Conservation (phyloP, 495 filamentous ascomycete species). For the Daldinia decipiens region DNA sequence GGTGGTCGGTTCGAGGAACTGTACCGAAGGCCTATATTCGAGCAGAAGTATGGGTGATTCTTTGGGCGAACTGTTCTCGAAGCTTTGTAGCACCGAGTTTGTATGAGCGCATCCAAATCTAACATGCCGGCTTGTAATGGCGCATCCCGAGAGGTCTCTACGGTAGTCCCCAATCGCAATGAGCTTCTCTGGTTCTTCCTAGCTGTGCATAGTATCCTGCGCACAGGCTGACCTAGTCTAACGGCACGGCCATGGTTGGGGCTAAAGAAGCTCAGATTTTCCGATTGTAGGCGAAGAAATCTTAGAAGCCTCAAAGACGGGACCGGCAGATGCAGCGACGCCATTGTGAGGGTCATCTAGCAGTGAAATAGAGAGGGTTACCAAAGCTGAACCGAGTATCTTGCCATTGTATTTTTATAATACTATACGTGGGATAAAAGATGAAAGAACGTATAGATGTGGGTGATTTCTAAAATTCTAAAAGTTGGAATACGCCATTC, state of each 20-base stretch:
- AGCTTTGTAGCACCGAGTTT: slow-evolving; percentile 26
- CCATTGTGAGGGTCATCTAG: slow-evolving; percentile 30
- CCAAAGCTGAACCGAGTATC: slow-evolving; percentile 27
- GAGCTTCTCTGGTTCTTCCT: slow-evolving; percentile 34
- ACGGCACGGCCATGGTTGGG: slow-evolving; percentile 51
- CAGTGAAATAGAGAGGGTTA: slow-evolving; percentile 1
- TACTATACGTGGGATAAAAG: not conserved
- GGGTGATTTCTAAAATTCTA: not conserved
- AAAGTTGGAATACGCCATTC: not conserved
- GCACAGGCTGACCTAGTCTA: slow-evolving; percentile 34
- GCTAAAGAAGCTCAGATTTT: slow-evolving; percentile 61
- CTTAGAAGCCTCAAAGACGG: slow-evolving; percentile 70
- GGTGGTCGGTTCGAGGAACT: slow-evolving; percentile 44
- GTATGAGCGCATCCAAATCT: slow-evolving; percentile 58
- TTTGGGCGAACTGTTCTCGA: slow-evolving; percentile 21
- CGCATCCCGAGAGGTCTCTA: slow-evolving; percentile 30
- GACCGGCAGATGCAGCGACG: slow-evolving; percentile 50
- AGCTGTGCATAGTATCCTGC: slow-evolving; percentile 39
- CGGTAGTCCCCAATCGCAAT: slow-evolving; percentile 11
- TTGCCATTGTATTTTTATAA: slow-evolving; percentile 20
- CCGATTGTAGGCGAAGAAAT: slow-evolving; percentile 70
- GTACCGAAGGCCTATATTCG: slow-evolving; percentile 48
- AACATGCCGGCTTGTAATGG: slow-evolving; percentile 55
- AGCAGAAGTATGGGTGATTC: slow-evolving; percentile 21
- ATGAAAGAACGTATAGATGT: not conserved